A percentile compares a stretch with the other conserved stretches of the same genome.
Conservation (phyloP, 345 rosid genomes). For the Gossypium raimondii region DNA sequence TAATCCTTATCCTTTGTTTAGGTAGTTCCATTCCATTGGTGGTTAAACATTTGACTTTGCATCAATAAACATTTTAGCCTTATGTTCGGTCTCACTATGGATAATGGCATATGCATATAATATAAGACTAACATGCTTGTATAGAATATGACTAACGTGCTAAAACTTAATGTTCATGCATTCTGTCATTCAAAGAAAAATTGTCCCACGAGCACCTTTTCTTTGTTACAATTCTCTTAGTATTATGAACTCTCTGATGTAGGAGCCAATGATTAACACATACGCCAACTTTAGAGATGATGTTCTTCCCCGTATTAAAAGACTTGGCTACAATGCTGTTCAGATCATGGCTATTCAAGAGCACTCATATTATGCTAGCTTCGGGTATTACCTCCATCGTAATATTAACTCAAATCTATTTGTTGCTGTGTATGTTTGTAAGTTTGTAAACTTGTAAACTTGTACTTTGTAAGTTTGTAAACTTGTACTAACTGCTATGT, state of each 20-base stretch:
- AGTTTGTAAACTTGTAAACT: neutral
- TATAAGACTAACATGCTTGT: neutral
- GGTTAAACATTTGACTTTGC: neutral
- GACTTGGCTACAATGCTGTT: too few relatives aligned
- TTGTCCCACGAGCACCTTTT: neutral
- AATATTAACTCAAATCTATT: neutral
- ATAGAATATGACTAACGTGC: neutral
- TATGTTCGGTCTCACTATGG: neutral
- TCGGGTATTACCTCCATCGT: constrained; percentile 57
- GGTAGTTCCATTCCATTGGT: neutral
- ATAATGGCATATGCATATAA: neutral
- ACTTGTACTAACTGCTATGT: neutral
- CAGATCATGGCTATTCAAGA: too few relatives aligned
- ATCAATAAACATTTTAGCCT: neutral
- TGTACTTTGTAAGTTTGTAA: neutral
- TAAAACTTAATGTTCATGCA: neutral
- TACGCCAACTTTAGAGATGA: constrained; percentile 24
- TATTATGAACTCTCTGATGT: constrained; percentile 30
- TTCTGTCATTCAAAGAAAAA: neutral
- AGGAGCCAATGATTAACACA: constrained; percentile 86
- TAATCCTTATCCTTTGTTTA: neutral
- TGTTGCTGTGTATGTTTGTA: neutral
- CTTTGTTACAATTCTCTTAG: constrained; percentile 13
- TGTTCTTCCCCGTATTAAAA: too few relatives aligned
- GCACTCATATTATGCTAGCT: too few relatives aligned